Base-by-base conservation (phyloP, 768 basidiomycete species). In the Pulveroboletus sp. region DNA sequence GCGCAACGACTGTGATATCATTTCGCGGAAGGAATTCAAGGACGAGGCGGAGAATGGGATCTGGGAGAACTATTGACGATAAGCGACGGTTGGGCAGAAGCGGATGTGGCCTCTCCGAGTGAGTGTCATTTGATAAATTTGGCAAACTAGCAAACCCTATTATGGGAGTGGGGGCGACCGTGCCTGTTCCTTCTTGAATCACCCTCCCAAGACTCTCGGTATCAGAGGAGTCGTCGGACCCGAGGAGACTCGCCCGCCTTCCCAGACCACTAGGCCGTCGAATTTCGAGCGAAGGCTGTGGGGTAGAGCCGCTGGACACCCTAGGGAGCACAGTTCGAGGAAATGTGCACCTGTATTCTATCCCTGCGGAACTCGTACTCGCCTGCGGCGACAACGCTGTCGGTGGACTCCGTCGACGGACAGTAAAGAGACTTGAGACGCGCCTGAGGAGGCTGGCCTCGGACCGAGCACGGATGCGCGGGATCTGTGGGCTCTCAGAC, bases 191-290 rank as follows among this genome's bases (percentile, higher is more conserved):
- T 8, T 45, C 44, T 14, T 5, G 26, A 26, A 28, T 38, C 11
- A 15, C 46, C 28, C 21, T 33, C 36, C 27, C 49, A 10, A 32
- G 45, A 31, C 45, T 46, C 13, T 56, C 58, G 24, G 43, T 54
- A 39, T 47, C 50, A 3, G 40, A n/a, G 4, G 62, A 58, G 33
- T 47, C 45, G 8, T 13, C 18, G 32, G 63, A 61, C 40, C 44
- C 59, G 24, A 68, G 35, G 15, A 60, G 43, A 37, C 65, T 67
- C 3, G 66, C 66, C 3, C 68, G 61, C 41, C 67, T 55, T 28
- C 66, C 66, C 15, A 67, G 35, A 28, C 66, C 66, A 17, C 66
- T 67, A 9, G 66, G 66, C 13, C 65, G 62, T 31, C 66, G 63
- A 33, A 67, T 67, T 50, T 67, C 66, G 2, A 67, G 63, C 15